Evolutionary conservation across 1,284 basidiomycete species (phyloP).

Genomic region (Chalciporus sp.): DNA sequence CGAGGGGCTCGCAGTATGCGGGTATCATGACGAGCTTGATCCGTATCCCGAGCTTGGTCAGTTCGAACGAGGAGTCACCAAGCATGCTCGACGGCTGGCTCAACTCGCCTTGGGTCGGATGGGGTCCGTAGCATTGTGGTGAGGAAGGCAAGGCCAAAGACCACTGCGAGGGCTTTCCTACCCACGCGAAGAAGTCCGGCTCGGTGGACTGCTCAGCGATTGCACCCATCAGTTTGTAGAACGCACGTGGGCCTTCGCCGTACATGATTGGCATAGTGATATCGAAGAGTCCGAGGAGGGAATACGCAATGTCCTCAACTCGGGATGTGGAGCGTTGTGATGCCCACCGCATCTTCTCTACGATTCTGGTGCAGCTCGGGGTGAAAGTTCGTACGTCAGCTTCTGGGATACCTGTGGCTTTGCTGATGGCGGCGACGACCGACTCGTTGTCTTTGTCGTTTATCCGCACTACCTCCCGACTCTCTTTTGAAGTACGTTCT

Average conservation of each 20-base stretch:
- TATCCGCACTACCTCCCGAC: slow-evolving; percentile 18
- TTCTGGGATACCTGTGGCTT: slow-evolving; percentile 24
- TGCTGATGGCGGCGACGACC: slow-evolving; percentile 18
- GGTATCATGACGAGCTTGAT: slow-evolving; percentile 24
- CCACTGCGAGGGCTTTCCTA: slow-evolving; percentile 26
- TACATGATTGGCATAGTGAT: slow-evolving; percentile 25
- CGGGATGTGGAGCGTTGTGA: slow-evolving; percentile 25
- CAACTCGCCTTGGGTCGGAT: slow-evolving; percentile 13
- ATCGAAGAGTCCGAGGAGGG: slow-evolving; percentile 27
- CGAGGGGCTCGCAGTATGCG: slow-evolving; percentile 23
- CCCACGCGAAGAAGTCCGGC: slow-evolving; percentile 28
- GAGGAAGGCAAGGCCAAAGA: slow-evolving; percentile 28
- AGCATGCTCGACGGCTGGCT: slow-evolving; percentile 10
- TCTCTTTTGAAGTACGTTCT: slow-evolving; percentile 13
- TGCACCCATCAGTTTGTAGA: slow-evolving; percentile 22
- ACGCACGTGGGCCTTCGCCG: slow-evolving; percentile 28
- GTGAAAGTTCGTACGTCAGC: slow-evolving; percentile 25
- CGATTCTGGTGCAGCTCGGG: slow-evolving; percentile 22
- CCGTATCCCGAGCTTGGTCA: slow-evolving; percentile 26
- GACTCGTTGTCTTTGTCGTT: slow-evolving; percentile 31
- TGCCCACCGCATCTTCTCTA: slow-evolving; percentile 30
- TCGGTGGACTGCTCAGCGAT: slow-evolving; percentile 24
- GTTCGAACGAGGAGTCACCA: slow-evolving; percentile 26
- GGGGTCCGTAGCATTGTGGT: slow-evolving; percentile 17
- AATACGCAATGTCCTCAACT: slow-evolving; percentile 28